These are phyloP conservation scores for Samsoniella hepiali DNA, from an alignment of 2,329 filamentous ascomycete species.

Conservation along the genomic window DNA sequence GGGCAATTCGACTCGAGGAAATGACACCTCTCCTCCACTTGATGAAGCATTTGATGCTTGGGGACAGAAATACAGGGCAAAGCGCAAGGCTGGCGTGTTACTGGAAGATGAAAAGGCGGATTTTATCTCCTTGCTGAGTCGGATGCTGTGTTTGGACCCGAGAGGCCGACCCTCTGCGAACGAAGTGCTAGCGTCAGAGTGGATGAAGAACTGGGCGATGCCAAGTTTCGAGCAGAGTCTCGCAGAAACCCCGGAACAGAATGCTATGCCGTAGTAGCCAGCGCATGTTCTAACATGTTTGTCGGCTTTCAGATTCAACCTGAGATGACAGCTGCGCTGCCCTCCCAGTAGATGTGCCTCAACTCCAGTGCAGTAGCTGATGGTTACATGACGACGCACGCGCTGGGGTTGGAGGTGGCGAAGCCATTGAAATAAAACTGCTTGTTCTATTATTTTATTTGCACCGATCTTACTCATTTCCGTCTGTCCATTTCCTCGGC, in stretches of 20 bases:
- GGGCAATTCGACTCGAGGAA: neutral
- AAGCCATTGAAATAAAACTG: no score
- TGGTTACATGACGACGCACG: no score
- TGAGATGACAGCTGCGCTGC: neutral
- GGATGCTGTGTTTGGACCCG: conserved; percentile 30
- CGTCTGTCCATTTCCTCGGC: no score
- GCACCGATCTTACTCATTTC: no score
- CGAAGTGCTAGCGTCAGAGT: conserved; percentile 32
- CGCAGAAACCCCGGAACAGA: neutral
- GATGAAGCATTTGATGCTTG: conserved; percentile 29
- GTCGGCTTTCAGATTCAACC: neutral
- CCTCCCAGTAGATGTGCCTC: no score
- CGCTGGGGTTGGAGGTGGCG: no score
- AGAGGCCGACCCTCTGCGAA: conserved; percentile 29
- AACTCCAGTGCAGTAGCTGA: no score
- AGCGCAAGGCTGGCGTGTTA: conserved; percentile 21
- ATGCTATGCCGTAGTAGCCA: neutral
- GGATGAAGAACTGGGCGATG: conserved; percentile 33
- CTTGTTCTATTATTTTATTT: no score
- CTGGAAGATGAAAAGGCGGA: conserved; percentile 22
- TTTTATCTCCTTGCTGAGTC: conserved; percentile 31
- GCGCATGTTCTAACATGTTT: neutral
- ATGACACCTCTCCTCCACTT: conserved; percentile 25
- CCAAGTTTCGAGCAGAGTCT: conserved; percentile 9
- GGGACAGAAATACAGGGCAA: conserved; percentile 25